These are phyloP conservation scores for Neurospora tetrasperma DNA, from an alignment of 495 filamentous ascomycete species.

Conservation along the genomic window DNA sequence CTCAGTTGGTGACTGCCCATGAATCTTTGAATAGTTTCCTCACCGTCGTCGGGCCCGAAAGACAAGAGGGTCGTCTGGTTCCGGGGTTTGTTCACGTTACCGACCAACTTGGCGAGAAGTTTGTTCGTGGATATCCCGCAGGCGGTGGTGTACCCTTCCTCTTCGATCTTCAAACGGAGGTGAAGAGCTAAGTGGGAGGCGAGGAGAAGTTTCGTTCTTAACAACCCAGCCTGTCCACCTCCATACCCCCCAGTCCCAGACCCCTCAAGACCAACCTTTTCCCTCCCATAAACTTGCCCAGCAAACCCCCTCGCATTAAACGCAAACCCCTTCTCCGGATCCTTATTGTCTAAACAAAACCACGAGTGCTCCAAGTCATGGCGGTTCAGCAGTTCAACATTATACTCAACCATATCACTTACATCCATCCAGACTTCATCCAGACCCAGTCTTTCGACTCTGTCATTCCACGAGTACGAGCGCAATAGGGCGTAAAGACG, in stretches of 20 bases:
- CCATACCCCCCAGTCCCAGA: neutral
- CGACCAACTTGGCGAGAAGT: slow-evolving; percentile 72
- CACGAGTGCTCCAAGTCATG: slow-evolving; percentile 57
- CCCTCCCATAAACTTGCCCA: slow-evolving; percentile 20
- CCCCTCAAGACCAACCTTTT: neutral
- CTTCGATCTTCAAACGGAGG: slow-evolving; percentile 60
- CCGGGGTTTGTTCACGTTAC: slow-evolving; percentile 75
- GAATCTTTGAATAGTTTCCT: slow-evolving; percentile 46
- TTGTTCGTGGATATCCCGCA: slow-evolving; percentile 86
- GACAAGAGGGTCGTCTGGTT: slow-evolving; percentile 69
- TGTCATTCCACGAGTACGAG: slow-evolving; percentile 60
- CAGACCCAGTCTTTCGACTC: slow-evolving; percentile 71
- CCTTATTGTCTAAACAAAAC: slow-evolving; percentile 63
- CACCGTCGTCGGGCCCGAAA: slow-evolving; percentile 43
- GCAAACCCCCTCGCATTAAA: slow-evolving; percentile 57
- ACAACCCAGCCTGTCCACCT: neutral
- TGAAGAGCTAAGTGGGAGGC: slow-evolving; percentile 67
- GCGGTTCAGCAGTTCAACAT: slow-evolving; percentile 56
- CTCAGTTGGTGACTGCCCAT: slow-evolving; percentile 69
- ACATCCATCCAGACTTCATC: slow-evolving; percentile 75
- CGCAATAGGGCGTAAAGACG: slow-evolving; percentile 60
- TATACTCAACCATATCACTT: slow-evolving; percentile 77
- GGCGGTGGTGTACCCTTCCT: slow-evolving; percentile 74
- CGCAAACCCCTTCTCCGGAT: slow-evolving; percentile 69
- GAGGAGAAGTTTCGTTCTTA: slow-evolving; percentile 48